phyloP scores from a whole-genome alignment of 257 asterid genomes.

The Paulownia fortunei region DNA sequence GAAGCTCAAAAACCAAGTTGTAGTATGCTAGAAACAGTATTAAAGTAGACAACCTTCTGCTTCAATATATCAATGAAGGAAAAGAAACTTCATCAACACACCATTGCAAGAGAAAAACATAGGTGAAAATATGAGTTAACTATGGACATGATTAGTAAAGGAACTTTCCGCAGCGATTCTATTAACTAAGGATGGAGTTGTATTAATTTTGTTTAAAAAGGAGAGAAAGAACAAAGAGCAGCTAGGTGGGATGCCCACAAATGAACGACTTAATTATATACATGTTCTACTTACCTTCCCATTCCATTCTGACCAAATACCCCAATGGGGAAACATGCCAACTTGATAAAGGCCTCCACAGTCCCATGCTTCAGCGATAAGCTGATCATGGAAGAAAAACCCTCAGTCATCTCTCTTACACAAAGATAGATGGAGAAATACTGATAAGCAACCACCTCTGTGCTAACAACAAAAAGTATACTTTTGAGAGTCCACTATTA shows the following conservation, averaged over 20 bases:
- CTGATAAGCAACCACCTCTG: neutral
- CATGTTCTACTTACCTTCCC: constrained; percentile 75
- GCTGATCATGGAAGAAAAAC: constrained; percentile 53
- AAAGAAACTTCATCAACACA: neutral
- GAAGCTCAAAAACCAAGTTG: constrained; percentile 10
- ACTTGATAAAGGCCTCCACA: constrained; percentile 99
- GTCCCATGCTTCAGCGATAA: constrained; percentile 99
- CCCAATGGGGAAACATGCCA: constrained; percentile 94
- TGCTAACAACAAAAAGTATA: constrained; percentile 5
- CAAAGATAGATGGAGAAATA: constrained; percentile 19
- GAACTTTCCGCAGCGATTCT: constrained; percentile 12
- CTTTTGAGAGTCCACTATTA: neutral
- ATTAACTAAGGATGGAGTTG: neutral
- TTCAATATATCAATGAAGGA: neutral
- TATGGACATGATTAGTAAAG: neutral
- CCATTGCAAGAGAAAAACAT: constrained; percentile 16
- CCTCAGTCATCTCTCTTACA: constrained; percentile 11
- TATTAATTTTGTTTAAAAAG: neutral
- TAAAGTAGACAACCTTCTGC: neutral
- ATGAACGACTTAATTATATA: constrained; percentile 9
- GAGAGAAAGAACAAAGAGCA: neutral
- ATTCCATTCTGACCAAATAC: constrained; percentile 99
- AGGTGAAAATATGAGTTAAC: neutral
- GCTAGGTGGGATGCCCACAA: constrained; percentile 24
- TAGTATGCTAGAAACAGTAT: neutral